Conservation (phyloP, 805 yeast genomes). For the Ogataea ramenticola region DNA sequence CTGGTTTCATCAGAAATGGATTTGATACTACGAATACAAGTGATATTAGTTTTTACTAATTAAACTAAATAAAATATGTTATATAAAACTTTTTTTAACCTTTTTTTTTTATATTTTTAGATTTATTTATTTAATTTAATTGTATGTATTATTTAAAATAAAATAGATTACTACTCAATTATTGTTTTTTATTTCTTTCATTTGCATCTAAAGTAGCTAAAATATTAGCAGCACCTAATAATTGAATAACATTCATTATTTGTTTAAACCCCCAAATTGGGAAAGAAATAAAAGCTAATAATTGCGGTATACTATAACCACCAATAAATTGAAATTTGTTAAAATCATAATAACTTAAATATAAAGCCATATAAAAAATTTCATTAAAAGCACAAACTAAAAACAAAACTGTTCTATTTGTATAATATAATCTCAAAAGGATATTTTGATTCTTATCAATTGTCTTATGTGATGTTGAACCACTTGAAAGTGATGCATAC, state of each 20-base stretch:
- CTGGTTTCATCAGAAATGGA: constrained; percentile 2
- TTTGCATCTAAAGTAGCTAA: constrained; percentile 72
- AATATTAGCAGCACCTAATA: constrained; percentile 74
- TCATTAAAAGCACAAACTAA: constrained; percentile 91
- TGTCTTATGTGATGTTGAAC: constrained; percentile 77
- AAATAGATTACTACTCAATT: too few relatives aligned
- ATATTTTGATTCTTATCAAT: constrained; percentile 64
- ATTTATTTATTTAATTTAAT: too few relatives aligned
- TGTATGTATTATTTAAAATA: too few relatives aligned
- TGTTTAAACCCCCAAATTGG: constrained; percentile 94
- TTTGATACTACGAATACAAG: constrained; percentile 9
- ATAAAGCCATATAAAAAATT: constrained; percentile 82
- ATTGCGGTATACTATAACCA: constrained; percentile 18
- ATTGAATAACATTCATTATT: constrained; percentile 79
- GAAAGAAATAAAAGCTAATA: constrained; percentile 45
- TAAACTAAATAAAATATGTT: background rate
- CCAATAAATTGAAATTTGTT: constrained; percentile 31
- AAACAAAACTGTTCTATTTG: constrained; percentile 76
- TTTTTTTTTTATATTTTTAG: background rate
- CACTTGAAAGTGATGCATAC: constrained; percentile 85
- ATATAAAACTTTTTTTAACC: too few relatives aligned
- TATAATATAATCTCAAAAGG: constrained; percentile 79
- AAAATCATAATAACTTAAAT: constrained; percentile 61
- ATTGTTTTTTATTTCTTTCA: constrained; percentile 21
- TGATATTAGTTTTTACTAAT: constrained; percentile 12